Evolutionary conservation across 2,329 filamentous ascomycete species (phyloP), one percentile per base, ranked within the genome.

Genomic region (Fusarium proliferatum): DNA sequence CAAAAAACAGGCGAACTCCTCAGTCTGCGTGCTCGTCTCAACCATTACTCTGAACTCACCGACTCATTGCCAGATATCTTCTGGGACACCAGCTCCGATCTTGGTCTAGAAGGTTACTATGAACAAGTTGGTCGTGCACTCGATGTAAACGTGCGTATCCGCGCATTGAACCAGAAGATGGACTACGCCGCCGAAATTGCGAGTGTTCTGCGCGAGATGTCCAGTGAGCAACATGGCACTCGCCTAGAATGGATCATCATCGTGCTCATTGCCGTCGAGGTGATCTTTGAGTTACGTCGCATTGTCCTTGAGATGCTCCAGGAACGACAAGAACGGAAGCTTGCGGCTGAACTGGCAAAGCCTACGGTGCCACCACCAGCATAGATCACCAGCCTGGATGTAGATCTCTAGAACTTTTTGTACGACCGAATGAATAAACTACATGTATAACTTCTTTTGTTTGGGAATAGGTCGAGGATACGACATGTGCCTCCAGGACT

Each of bases 151-250:
- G 94, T 96, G 33, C 89, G 96, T 57, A 98, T 98, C 84, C 94
- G 93, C 78, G 91, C 94, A 23, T 84, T 98, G 76, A 99, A 99
- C 81, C 94, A 97, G 84, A 97, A 97, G 85, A 97, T 99, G 90
- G 96, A 97, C 79, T 98, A 99, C 81, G 96, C 96, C 2, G 94
- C 96, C 79, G 96, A 98, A 82, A 98, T 98, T 81, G 95, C 96
- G 11, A 94, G 88, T 59, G 95, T 98, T 21, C 84, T 98, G 69
- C 88, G 96, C 65, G 94, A 98, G 81, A 91, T 95, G 80, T 87
- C 97, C 62, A 97, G 93, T 80, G 95, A 98, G 85, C 94, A 94
- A 81, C 95, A 98, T 80, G 93, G 94, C 21, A 90, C 95, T 36
- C 88, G 94, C 62, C 86, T 99, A 16, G 96, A 98, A 84, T 96